Conservation (phyloP, 2,329 filamentous ascomycete genomes). For the Beauveria bassiana region DNA sequence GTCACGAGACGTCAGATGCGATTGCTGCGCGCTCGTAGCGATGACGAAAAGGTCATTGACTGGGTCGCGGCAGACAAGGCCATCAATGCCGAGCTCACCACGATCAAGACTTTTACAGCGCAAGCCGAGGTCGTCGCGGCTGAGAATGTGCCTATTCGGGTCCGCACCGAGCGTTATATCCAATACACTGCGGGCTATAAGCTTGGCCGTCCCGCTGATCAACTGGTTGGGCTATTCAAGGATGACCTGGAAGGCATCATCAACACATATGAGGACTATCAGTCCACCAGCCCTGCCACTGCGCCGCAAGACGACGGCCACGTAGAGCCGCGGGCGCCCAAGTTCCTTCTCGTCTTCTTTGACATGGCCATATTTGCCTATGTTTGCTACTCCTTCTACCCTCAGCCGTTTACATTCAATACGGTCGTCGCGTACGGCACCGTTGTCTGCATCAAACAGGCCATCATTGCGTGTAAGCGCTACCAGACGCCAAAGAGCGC, state of each 20-base stretch:
- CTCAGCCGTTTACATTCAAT: constrained; percentile 18
- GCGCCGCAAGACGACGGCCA: constrained; percentile 8
- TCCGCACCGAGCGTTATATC: constrained; percentile 15
- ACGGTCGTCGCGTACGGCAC: constrained; percentile 17
- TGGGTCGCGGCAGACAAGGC: constrained; percentile 12
- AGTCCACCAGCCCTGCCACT: neutral
- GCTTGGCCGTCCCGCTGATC: constrained; percentile 16
- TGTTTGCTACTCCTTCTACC: constrained; percentile 17
- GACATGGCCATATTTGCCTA: constrained; percentile 17
- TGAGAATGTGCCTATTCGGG: constrained; percentile 13
- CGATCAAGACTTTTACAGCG: constrained; percentile 4
- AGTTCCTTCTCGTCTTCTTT: constrained; percentile 15
- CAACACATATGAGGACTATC: constrained; percentile 16
- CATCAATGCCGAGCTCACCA: constrained; percentile 12
- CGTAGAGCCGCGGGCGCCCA: constrained; percentile 15
- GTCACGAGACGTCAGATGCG: constrained; percentile 13
- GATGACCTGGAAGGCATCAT: constrained; percentile 16
- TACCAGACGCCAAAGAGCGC: constrained; percentile 17
- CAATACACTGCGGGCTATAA: constrained; percentile 15
- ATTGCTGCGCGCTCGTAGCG: neutral
- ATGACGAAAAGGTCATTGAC: constrained; percentile 6
- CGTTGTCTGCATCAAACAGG: constrained; percentile 16
- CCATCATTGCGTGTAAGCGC: constrained; percentile 15
- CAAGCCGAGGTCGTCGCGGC: neutral
- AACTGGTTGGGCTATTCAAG: constrained; percentile 15